Evolutionary conservation across 768 basidiomycete genomes (phyloP), one percentile per base, ranked within the genome.

Genomic region (Stropharia rugosoannulata): DNA sequence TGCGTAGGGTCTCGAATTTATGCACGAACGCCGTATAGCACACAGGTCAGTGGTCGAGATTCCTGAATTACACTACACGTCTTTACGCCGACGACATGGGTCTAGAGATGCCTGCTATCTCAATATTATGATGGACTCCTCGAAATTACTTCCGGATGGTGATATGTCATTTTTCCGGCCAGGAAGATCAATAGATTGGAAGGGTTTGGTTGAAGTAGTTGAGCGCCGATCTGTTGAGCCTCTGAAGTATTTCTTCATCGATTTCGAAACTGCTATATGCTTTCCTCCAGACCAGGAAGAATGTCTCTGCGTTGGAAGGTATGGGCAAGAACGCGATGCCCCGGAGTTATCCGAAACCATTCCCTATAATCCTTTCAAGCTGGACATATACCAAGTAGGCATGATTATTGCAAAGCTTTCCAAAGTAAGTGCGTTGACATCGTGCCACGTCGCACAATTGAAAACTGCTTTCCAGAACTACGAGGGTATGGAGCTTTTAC

Each of bases 191-290:
- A 22, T 43, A 36, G 51, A 52, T 12, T 35, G 27, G 51, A 45
- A n/a, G 4, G 3, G 32, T 12, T 8, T 4, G 1, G 41, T 52
- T 12, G 13, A 25, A 4, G 13, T n/a, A 9, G 51, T 52, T 10
- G 55, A 59, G 9, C 56, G 62, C 1, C 57, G 67, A 37, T 59
- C 61, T 10, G 59, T 67, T 10, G 36, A 50, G 1, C 63, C 67
- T n/a, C 59, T 66, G n/a, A 58, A 58, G 40, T 70, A 70, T 47
- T 68, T 64, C 38, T 62, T 66, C 49, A 70, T 69, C 13, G 68
- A 71, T 29, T 70, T 67, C 29, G 66, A 64, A 13, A 46, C 65
- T 7, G 61, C 64, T 15, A 2, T 27, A 9, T 6, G 45, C 0
- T 32, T 29, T 35, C 27, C 50, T 16, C 41, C 40, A 5, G 43